A percentile compares a stretch with the other conserved stretches of the same genome.
These are phyloP conservation scores for Septoria linicola DNA, from an alignment of 2,329 filamentous ascomycete species.

Conservation along the genomic window DNA sequence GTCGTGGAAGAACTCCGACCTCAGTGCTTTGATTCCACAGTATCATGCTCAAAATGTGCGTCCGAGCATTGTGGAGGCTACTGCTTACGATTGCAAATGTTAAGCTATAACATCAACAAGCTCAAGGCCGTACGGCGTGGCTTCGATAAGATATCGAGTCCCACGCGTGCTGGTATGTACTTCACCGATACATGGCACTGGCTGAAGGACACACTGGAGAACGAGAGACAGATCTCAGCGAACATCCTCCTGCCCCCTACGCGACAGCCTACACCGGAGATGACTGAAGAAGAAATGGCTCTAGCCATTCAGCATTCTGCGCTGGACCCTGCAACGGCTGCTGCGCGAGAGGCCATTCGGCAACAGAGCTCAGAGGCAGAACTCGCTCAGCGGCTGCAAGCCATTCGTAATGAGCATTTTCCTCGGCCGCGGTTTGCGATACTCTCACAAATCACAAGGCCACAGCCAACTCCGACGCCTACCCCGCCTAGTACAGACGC, in stretches of 20 bases:
- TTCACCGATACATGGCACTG: slow-evolving; percentile 7
- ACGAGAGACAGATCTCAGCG: slow-evolving; percentile 10
- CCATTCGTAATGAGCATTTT: slow-evolving; percentile 3
- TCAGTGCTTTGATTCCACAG: not conserved
- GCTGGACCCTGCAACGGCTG: slow-evolving; percentile 1
- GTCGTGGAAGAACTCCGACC: slow-evolving; percentile 8
- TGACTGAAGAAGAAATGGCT: slow-evolving; percentile 16
- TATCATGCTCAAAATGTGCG: slow-evolving; percentile 9
- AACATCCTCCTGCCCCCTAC: not conserved
- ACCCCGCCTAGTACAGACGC: too few species aligned
- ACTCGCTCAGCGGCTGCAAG: not conserved
- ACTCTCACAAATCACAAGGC: too few species aligned
- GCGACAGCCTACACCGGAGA: slow-evolving; percentile 10
- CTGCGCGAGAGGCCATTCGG: not conserved
- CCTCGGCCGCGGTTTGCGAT: too few species aligned
- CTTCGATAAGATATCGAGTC: slow-evolving; percentile 14
- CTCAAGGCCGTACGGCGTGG: slow-evolving; percentile 10
- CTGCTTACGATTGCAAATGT: slow-evolving; percentile 11
- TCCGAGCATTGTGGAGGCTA: slow-evolving; percentile 16
- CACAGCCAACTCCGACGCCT: too few species aligned
- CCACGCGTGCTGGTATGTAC: slow-evolving; percentile 10
- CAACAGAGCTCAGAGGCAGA: slow-evolving; percentile 1
- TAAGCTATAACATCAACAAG: slow-evolving; percentile 11
- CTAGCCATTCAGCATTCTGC: slow-evolving; percentile 12
- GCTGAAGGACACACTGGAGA: slow-evolving; percentile 15